These are phyloP conservation scores for Bipolaris gigantea DNA, from an alignment of 2,329 filamentous ascomycete genomes.

Conservation along the genomic window DNA sequence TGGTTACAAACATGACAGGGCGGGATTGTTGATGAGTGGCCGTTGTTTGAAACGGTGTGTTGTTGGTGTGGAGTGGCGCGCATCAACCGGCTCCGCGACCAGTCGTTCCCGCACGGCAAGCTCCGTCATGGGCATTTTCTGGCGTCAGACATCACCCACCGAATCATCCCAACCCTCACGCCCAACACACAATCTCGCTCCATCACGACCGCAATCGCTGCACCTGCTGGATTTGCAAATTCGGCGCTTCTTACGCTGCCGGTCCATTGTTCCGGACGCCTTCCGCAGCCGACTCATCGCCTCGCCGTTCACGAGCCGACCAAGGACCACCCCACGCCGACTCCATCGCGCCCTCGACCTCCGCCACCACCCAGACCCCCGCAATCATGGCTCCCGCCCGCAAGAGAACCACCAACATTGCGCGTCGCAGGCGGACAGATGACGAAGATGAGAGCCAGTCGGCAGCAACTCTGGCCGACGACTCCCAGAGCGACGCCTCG, in stretches of 20 bases:
- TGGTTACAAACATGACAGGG: neutral
- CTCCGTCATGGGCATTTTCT: conserved; percentile 40
- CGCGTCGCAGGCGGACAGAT: conserved; percentile 45
- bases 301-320: conserved; percentile 24
- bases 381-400: conserved; percentile 43
- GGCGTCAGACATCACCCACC: conserved; percentile 38
- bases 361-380: conserved; percentile 16
- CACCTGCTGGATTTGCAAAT: conserved; percentile 21
- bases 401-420: conserved; percentile 41
- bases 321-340: conserved; percentile 25
- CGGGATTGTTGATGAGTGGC: neutral
- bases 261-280: conserved; percentile 19
- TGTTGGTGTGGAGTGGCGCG: conserved; percentile 19
- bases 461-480: conserved; percentile 58
- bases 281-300: conserved; percentile 29
- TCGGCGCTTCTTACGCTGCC: conserved; percentile 17
- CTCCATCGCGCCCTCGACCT: conserved; percentile 18
- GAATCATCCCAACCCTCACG: conserved; percentile 23
- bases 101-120: conserved; percentile 27
- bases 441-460: conserved; percentile 45
- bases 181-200: conserved; percentile 20
- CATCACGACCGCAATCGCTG: conserved; percentile 35
- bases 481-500: conserved; percentile 66
- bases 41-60: conserved; percentile 2
- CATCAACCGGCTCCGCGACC: conserved; percentile 18